Conservation (phyloP, 192 early-diverging fungal species). For the Rhizophagus prolifer region DNA sequence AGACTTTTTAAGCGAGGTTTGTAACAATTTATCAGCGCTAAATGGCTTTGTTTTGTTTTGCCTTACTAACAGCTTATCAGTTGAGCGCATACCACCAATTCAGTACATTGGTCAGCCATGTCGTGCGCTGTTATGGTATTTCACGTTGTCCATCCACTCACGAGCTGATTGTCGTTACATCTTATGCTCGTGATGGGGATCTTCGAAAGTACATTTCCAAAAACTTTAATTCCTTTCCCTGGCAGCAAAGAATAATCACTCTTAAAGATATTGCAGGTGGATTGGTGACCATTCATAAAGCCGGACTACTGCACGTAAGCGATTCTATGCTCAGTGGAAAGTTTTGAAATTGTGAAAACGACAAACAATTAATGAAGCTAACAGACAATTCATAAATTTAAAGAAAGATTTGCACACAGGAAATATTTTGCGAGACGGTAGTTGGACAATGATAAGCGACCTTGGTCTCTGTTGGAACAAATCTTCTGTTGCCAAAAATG, state of each 20-base stretch:
- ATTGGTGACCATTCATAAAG: constrained; percentile 12
- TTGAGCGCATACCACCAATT: constrained; percentile 1
- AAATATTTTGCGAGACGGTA: background rate
- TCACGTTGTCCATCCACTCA: background rate
- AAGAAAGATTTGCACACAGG: constrained; percentile 14
- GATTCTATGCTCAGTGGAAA: too few relatives aligned
- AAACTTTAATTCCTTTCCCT: background rate
- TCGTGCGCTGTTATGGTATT: background rate
- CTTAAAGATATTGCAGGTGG: constrained; percentile 11
- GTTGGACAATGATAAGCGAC: constrained; percentile 10
- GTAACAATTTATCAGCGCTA: background rate
- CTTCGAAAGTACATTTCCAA: background rate
- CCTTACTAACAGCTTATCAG: background rate
- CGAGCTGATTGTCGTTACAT: background rate
- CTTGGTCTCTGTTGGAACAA: background rate
- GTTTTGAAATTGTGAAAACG: too few relatives aligned
- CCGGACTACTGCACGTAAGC: constrained; percentile 1
- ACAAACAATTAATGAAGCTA: too few relatives aligned
- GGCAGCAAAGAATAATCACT: background rate
- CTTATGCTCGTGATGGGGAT: constrained; percentile 2
- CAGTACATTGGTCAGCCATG: background rate
- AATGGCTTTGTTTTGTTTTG: background rate
- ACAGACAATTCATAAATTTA: too few relatives aligned
- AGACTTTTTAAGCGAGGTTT: background rate
- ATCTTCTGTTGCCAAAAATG: background rate